Evolutionary conservation across 2,329 filamentous ascomycete genomes (phyloP), one percentile per base, ranked within the genome.

Genomic region (Metarhizium anisopliae): DNA sequence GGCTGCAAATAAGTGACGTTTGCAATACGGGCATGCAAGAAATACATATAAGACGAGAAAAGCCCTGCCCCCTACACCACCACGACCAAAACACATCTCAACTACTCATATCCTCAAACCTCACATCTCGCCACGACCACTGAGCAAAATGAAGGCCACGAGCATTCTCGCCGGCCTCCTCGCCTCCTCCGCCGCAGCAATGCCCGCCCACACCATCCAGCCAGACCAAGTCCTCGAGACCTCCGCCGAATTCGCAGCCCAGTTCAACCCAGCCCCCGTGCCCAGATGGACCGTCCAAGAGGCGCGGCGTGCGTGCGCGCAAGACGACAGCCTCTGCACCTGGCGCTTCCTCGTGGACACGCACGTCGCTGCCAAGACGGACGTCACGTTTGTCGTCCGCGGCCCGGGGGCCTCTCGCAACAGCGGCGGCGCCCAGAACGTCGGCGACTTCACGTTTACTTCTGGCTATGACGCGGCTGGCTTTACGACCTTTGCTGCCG

Each of bases 401-500:
- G 60, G 49, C 50, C 54, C 62, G 56, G 61, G 65, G 56, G 66
- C 69, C 59, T 70, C 71, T 57, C 62, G 68, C 57, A 68, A 69
- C 58, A 70, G 68, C 64, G 72, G 71, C 52, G 74, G 72, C 18
- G 70, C 74, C 47, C 58, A 63, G 56, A 68, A 61, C 51, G 82
- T 77, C 70, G 79, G 78, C 47, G 63, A 62, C 56, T 83, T 72
- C 71, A 77, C 72, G 58, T 61, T 83, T 64, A 77, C 75, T 51
- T 75, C 74, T n/a, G 40, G 40, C 14, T 43, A 43, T 43, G 40
- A 43, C 16, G 10, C 10, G 2, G 16, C 40, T 43, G 79, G 77
- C 60, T 83, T 81, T 72, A 81, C 78, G 25, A 80, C 77, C n/a
- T 67, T 82, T 29, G 71, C 75, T 20, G 74, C 82, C 55, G 72